Percentiles rank a stretch among this genome's conserved stretches.
phyloP scores from a whole-genome alignment of 2,329 filamentous ascomycete genomes.

The Corniculantispora saksenae region DNA sequence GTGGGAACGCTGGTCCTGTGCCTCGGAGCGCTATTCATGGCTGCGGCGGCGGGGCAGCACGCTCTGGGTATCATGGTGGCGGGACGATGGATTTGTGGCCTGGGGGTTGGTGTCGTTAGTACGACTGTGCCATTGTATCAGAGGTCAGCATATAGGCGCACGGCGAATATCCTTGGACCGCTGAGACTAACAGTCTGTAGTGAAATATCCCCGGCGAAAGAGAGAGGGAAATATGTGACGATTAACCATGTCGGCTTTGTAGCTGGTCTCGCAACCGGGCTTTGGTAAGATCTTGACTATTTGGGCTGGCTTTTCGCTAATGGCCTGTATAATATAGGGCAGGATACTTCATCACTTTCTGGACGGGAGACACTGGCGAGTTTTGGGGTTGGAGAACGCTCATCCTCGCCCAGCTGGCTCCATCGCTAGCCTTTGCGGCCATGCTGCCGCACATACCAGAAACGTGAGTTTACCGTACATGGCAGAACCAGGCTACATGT shows the following conservation, averaged over 20 bases:
- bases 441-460: slow-evolving; percentile 56
- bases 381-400: slow-evolving; percentile 55
- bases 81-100: slow-evolving; percentile 53
- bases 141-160: slow-evolving; percentile 38
- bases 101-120: slow-evolving; percentile 56
- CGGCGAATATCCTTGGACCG: background rate
- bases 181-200: slow-evolving; percentile 31
- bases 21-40: slow-evolving; percentile 51
- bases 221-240: slow-evolving; percentile 57
- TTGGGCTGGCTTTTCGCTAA: slow-evolving; percentile 4
- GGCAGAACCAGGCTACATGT: background rate
- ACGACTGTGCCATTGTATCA: slow-evolving; percentile 60
- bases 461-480: slow-evolving; percentile 41
- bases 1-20: slow-evolving; percentile 47
- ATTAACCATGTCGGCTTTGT: slow-evolving; percentile 62
- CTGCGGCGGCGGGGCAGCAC: slow-evolving; percentile 40
- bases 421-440: slow-evolving; percentile 48
- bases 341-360: slow-evolving; percentile 57
- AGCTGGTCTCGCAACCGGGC: slow-evolving; percentile 52
- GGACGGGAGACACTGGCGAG: slow-evolving; percentile 44
- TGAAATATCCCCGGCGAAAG: slow-evolving; percentile 54
- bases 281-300: slow-evolving; percentile 45
- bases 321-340: slow-evolving; percentile 37
- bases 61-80: slow-evolving; percentile 50
- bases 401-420: slow-evolving; percentile 53